Evolutionary conservation across 2,329 filamentous ascomycete genomes (phyloP), one percentile per base, ranked within the genome.

Genomic region (Fusarium anguioides): DNA sequence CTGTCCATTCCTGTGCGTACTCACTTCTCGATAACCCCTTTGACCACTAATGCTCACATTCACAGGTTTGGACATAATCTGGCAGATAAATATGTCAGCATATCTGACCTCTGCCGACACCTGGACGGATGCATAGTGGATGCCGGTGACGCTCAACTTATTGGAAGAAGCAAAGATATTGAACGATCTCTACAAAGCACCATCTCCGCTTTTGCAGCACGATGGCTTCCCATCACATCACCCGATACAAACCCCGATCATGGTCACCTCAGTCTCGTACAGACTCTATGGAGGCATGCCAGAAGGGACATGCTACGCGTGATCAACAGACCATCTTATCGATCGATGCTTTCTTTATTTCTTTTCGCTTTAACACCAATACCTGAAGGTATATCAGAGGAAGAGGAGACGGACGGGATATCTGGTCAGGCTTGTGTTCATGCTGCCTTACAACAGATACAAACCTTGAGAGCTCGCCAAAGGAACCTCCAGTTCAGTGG

Each of bases 301-400:
- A 72, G 80, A 10, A 73, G 75, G 23, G 77, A 80, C 40, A 79
- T 81, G 75, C 70, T 80, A 9, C 74, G 75, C 18, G 74, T 80
- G 17, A 80, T 81, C 45, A 81, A 81, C 36, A 72, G 78, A 1
- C 75, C 78, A 1, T 80, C 77, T 0, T 81, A 81, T 49, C 75
- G 78, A 11, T 81, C 80, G 1, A 79, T 80, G 67, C 65, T 81
- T 3, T 75, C 77, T 0, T 60, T 81, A 2, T 77, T 80, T 50
- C 71, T 81, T 1, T 81, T 81, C 53, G 76, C 77, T 5, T 56
- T 80, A 37, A 80, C 79, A 2, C 79, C 79, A 1, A 80, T 81
- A 29, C 80, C 80, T 1, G 68, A 71, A 1, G 78, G 77, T 0
- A 77, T 81, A 15, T 76, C 76, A 0, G 79, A 81, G 39, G 79